Conservation (phyloP, 176 grass and related monocot genomes). For the Eleusine indica region DNA sequence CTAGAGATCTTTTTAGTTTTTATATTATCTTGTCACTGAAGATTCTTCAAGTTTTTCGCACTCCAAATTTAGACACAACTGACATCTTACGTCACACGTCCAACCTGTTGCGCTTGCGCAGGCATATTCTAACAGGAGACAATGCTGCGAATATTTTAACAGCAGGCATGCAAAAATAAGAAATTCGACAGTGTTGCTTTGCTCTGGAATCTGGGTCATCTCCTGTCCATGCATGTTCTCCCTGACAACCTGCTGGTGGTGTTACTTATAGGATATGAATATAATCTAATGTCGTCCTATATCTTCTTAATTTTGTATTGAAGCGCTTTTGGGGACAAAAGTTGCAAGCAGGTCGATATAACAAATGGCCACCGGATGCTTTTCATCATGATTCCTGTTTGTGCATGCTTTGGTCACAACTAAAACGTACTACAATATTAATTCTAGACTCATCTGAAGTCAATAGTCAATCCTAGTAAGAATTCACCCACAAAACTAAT, state of each 20-base stretch:
- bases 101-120: no score
- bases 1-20: no score
- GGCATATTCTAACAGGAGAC: no score
- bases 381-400: conserved; percentile 35
- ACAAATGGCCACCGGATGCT: not conserved
- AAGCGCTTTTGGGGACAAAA: not conserved
- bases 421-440: not conserved
- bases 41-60: no score
- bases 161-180: not conserved
- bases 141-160: not conserved
- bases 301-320: conserved; percentile 26
- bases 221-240: conserved; percentile 1
- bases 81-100: no score
- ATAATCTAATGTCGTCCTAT: not conserved
- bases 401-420: conserved; percentile 15
- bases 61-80: no score
- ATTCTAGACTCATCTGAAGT: not conserved
- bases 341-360: not conserved
- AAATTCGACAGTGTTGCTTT: no score
- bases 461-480: not conserved
- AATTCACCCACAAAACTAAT: no score
- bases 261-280: not conserved
- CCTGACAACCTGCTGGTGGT: not conserved
- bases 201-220: no score
- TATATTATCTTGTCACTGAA: no score